phyloP scores from a whole-genome alignment of 257 asterid genomes.

The Knoxia roxburghii region DNA sequence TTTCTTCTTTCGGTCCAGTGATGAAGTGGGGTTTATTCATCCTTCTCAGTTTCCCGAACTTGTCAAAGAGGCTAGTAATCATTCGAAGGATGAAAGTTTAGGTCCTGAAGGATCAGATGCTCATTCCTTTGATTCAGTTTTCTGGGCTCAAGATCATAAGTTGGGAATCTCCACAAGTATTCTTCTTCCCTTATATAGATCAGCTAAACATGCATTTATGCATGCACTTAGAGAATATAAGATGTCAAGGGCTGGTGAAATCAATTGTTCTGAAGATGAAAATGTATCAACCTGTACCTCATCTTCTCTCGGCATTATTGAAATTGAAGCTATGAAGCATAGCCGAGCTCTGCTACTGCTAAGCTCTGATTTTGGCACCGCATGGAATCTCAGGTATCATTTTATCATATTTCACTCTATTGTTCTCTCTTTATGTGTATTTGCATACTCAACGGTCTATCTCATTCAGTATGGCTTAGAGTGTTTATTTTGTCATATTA shows the following conservation, averaged over 20 bases:
- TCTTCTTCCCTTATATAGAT: conserved; percentile 56
- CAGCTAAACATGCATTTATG: conserved; percentile 65
- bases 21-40: conserved; percentile 89
- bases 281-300: conserved; percentile 19
- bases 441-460: not conserved
- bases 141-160: conserved; percentile 71
- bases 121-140: conserved; percentile 20
- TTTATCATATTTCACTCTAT: not conserved
- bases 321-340: conserved; percentile 67
- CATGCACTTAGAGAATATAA: conserved; percentile 43
- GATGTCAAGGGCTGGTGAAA: conserved; percentile 20
- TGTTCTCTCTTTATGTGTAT: not conserved
- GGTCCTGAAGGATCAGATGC: conserved; percentile 21
- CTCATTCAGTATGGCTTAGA: not conserved
- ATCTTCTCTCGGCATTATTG: conserved; percentile 26
- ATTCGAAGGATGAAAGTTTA: conserved; percentile 16
- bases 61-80: conserved; percentile 32
- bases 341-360: conserved; percentile 74
- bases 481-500: not conserved
- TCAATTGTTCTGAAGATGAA: conserved; percentile 21
- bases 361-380: conserved; percentile 87
- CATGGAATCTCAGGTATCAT: conserved; percentile 82
- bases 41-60: conserved; percentile 68
- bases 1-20: conserved; percentile 37
- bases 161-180: conserved; percentile 67